Evolutionary conservation across 2,329 filamentous ascomycete species (phyloP).

Genomic region (Verticillium isaacii): DNA sequence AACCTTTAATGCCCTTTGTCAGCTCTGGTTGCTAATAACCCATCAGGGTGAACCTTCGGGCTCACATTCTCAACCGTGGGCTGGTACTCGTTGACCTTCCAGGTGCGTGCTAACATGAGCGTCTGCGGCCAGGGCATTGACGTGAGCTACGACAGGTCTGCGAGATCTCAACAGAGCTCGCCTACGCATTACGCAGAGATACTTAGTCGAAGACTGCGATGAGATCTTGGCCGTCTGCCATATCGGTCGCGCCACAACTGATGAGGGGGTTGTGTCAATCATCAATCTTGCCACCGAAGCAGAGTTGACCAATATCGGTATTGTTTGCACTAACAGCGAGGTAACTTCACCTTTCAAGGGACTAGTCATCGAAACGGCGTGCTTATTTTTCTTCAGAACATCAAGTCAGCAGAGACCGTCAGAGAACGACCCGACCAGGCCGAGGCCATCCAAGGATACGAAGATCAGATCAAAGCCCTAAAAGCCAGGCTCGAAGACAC

Average conservation of each 20-base stretch:
- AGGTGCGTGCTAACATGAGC: constrained; percentile 22
- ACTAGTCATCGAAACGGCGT: background rate
- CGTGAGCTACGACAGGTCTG: constrained; percentile 26
- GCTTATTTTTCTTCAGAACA: constrained; percentile 18
- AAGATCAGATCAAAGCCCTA: constrained; percentile 8
- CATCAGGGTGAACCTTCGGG: constrained; percentile 34
- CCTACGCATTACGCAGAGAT: constrained; percentile 36
- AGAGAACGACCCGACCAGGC: constrained; percentile 23
- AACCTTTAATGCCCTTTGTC: background rate
- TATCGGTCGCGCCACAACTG: constrained; percentile 35
- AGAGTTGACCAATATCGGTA: constrained; percentile 32
- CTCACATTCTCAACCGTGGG: constrained; percentile 41
- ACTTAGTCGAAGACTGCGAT: constrained; percentile 34
- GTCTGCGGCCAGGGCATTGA: too few species aligned
- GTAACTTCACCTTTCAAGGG: constrained; percentile 16
- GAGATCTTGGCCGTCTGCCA: constrained; percentile 40
- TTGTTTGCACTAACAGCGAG: constrained; percentile 38
- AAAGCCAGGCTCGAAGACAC: constrained; percentile 7
- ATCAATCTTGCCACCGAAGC: constrained; percentile 34
- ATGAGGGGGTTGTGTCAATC: constrained; percentile 33
- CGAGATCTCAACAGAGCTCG: constrained; percentile 41
- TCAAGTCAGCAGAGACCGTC: constrained; percentile 24
- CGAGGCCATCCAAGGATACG: constrained; percentile 14
- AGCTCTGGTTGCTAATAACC: background rate
- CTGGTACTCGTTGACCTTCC: constrained; percentile 44